These are phyloP conservation scores for Darksidea phi DNA, from an alignment of 495 filamentous ascomycete species.

Conservation along the genomic window DNA sequence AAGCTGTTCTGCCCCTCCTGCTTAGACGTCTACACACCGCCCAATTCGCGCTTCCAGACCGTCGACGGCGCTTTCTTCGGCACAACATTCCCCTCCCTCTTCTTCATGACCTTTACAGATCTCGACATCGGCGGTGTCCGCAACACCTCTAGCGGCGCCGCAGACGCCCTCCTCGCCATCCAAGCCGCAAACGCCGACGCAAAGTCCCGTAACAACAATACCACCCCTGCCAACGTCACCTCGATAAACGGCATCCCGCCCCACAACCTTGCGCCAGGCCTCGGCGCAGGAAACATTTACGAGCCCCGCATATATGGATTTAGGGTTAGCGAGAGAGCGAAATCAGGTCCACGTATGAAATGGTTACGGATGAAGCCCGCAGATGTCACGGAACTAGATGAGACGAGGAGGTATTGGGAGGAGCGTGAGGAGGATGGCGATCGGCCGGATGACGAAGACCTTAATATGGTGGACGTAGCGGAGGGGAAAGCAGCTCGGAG, in stretches of 20 bases:
- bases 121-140: conserved; percentile 61
- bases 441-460: conserved; percentile 46
- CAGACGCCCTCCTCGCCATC: conserved; percentile 29
- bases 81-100: conserved; percentile 89
- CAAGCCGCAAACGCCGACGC: conserved; percentile 24
- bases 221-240: conserved; percentile 48
- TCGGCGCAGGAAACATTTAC: conserved; percentile 82
- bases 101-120: conserved; percentile 98
- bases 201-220: conserved; percentile 32
- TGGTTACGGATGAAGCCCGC: conserved; percentile 85
- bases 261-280: conserved; percentile 79
- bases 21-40: conserved; percentile 94
- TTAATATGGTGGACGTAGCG: conserved; percentile 52
- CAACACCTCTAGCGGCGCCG: conserved; percentile 14
- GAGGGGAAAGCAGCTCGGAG: conserved; percentile 28
- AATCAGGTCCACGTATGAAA: conserved; percentile 89
- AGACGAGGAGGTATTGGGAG: conserved; percentile 57
- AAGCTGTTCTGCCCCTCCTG: conserved; percentile 98
- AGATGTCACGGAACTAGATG: conserved; percentile 78
- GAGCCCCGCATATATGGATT: conserved; percentile 97
- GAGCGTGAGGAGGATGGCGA: conserved; percentile 41
- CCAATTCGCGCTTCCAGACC: conserved; percentile 93
- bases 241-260: conserved; percentile 82
- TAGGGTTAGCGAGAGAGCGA: conserved; percentile 80
- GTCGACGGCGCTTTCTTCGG: conserved; percentile 99